Percentiles rank a stretch among this genome's conserved stretches.
phyloP scores from a whole-genome alignment of 192 early-diverging fungal species.

The Backusella australiensis region DNA sequence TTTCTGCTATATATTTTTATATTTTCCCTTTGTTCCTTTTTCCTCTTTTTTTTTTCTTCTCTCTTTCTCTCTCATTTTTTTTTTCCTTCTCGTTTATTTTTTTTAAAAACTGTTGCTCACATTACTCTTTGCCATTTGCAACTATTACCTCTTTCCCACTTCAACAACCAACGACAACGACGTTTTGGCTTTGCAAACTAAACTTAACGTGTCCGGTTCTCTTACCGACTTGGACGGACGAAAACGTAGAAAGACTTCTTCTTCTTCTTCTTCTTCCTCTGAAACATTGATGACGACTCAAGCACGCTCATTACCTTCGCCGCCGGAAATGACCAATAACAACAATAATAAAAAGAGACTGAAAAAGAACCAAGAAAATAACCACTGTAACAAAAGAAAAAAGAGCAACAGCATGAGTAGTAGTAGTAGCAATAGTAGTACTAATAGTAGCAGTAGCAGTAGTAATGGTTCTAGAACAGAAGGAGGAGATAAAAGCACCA shows the following conservation, averaged over 20 bases:
- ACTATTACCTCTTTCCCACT: not conserved
- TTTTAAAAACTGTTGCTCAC: not conserved
- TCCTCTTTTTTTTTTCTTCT: not conserved
- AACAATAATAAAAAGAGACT: not conserved
- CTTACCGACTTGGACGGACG: not conserved
- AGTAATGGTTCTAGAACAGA: not conserved
- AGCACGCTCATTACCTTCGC: not conserved
- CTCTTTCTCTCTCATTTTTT: not conserved
- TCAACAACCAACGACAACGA: not conserved
- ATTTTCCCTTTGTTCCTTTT: not conserved
- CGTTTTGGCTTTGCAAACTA: constrained; percentile 8
- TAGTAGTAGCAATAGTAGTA: not conserved
- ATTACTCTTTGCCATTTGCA: not conserved
- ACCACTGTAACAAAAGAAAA: not conserved
- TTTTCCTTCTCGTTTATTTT: not conserved
- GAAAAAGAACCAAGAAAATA: not conserved
- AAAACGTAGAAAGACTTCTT: not conserved
- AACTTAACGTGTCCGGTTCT: constrained; percentile 2
- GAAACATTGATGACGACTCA: not conserved
- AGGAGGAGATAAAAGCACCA: not conserved
- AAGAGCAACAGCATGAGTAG: not conserved
- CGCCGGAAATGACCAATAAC: not conserved
- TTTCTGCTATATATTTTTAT: not conserved
- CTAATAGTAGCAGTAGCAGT: not conserved
- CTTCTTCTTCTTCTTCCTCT: not conserved